Evolutionary conservation across 2,329 filamentous ascomycete species (phyloP).

Genomic region (Calonectria honghensis): DNA sequence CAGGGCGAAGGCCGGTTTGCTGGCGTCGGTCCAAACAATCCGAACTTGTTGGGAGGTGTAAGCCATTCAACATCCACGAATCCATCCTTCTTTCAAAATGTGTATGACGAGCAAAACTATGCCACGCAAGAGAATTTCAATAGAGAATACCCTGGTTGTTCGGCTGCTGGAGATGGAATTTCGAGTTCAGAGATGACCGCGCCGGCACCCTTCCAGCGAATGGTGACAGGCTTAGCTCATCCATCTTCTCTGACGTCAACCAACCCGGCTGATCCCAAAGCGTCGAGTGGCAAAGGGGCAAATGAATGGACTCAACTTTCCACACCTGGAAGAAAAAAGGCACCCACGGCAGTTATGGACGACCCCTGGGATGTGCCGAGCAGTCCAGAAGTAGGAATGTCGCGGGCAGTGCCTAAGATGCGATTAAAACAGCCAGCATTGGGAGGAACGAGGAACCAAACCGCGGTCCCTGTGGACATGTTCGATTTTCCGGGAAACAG

Average conservation of each 20-base stretch:
- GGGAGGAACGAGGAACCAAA: constrained; percentile 8
- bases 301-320: constrained; percentile 59
- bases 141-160: constrained; percentile 34
- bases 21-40: constrained; percentile 32
- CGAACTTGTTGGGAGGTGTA: constrained; percentile 52
- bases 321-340: constrained; percentile 56
- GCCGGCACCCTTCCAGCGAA: constrained; percentile 54
- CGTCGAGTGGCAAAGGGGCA: constrained; percentile 38
- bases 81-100: constrained; percentile 66
- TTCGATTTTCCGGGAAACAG: not conserved
- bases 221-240: constrained; percentile 53
- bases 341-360: constrained; percentile 48
- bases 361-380: constrained; percentile 68
- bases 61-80: constrained; percentile 67
- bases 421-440: constrained; percentile 42
- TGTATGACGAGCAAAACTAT: constrained; percentile 68
- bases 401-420: constrained; percentile 42
- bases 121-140: constrained; percentile 52
- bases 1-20: constrained; percentile 30
- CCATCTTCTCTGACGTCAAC: constrained; percentile 54
- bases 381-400: constrained; percentile 59
- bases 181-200: constrained; percentile 54
- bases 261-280: constrained; percentile 49
- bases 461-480: not conserved
- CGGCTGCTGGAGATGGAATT: constrained; percentile 38